These are phyloP conservation scores for Phytophthora parvispora DNA, from an alignment of 352 stramenopile species.

Conservation along the genomic window DNA sequence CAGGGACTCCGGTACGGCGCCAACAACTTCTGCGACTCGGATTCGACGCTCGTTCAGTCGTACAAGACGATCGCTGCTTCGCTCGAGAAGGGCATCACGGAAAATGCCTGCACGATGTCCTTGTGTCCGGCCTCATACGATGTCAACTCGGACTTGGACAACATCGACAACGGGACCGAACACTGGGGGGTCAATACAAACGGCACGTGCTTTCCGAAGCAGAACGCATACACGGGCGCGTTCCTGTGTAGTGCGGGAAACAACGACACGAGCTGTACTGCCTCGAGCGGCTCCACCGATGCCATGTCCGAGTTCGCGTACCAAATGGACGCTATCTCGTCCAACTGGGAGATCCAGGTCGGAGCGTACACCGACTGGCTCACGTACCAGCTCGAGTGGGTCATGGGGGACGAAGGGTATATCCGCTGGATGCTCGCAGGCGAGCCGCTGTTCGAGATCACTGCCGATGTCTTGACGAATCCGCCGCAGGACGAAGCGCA, in stretches of 20 bases:
- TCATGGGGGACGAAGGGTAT: constrained; percentile 19
- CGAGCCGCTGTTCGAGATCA: constrained; percentile 17
- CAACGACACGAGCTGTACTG: constrained; percentile 26
- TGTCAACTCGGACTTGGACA: constrained; percentile 34
- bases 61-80: constrained; percentile 31
- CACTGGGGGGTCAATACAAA: constrained; percentile 38
- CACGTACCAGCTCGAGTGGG: constrained; percentile 16
- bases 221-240: constrained; percentile 40
- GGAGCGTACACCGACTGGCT: constrained; percentile 65
- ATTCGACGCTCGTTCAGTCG: constrained; percentile 23
- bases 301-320: constrained; percentile 40
- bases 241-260: constrained; percentile 52
- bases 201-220: constrained; percentile 30
- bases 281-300: constrained; percentile 27
- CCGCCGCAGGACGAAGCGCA: constrained; percentile 67
- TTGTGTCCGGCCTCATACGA: constrained; percentile 41
- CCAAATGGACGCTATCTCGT: constrained; percentile 94
- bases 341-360: constrained; percentile 86
- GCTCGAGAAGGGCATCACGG: constrained; percentile 33
- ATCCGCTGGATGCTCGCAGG: constrained; percentile 14
- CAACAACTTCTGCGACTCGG: constrained; percentile 43
- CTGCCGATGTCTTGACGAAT: constrained; percentile 15
- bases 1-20: constrained; percentile 42
- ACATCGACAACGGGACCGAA: constrained; percentile 27
- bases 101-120: constrained; percentile 37